phyloP scores from a whole-genome alignment of 495 filamentous ascomycete species.

The Penicillium parvum region DNA sequence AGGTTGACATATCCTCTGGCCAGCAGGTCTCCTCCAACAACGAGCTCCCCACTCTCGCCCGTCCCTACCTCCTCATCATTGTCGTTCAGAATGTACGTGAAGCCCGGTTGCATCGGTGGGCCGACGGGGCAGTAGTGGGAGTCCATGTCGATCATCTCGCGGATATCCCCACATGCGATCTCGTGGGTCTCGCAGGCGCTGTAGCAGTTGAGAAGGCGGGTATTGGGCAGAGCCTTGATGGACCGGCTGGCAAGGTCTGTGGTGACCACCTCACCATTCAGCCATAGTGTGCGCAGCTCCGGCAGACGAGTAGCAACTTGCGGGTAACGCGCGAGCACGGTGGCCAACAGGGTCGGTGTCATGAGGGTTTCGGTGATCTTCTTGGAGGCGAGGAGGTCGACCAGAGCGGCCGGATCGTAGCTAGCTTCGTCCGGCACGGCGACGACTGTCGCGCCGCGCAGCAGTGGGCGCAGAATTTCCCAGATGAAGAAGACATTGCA shows the following conservation, averaged over 20 bases:
- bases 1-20: conserved; percentile 81
- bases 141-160: conserved; percentile 52
- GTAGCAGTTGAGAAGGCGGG: conserved; percentile 65
- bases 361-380: conserved; percentile 65
- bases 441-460: conserved; percentile 64
- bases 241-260: conserved; percentile 60
- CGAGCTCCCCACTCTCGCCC: conserved; percentile 75
- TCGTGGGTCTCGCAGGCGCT: conserved; percentile 71
- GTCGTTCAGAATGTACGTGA: conserved; percentile 59
- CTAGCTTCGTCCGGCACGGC: conserved; percentile 62
- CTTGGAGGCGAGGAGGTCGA: conserved; percentile 56
- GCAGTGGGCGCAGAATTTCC: conserved; percentile 67
- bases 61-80: conserved; percentile 50
- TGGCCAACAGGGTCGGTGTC: conserved; percentile 67
- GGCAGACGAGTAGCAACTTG: conserved; percentile 53
- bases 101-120: conserved; percentile 51
- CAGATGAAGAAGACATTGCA: conserved; percentile 74
- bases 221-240: conserved; percentile 56
- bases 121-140: conserved; percentile 59
- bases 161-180: conserved; percentile 66
- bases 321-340: conserved; percentile 56
- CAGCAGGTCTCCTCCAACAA: conserved; percentile 72
- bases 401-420: conserved; percentile 62
- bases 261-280: conserved; percentile 69
- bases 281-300: conserved; percentile 57